Evolutionary conservation across 441 rosid species (phyloP).

Genomic region (Erodium trifolium): DNA sequence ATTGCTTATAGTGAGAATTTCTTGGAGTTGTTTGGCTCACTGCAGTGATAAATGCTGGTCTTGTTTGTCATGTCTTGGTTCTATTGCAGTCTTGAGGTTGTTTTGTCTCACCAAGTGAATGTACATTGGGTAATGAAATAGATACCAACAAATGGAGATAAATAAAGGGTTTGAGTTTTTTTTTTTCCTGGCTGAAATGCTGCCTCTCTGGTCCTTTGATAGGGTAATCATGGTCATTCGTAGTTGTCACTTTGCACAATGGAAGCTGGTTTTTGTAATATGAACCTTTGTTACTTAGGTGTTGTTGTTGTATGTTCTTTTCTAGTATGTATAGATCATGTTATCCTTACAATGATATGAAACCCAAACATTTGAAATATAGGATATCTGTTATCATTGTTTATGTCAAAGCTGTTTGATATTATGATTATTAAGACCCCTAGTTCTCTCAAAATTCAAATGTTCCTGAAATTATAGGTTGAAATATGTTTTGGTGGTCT

Average conservation of each 20-base stretch:
- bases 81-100: too few species aligned
- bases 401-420: too few species aligned
- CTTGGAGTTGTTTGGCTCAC: too few species aligned
- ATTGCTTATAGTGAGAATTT: neutral
- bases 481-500: neutral
- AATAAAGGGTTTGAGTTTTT: neutral
- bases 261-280: neutral
- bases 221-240: neutral
- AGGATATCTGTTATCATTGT: neutral
- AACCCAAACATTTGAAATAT: neutral
- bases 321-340: neutral
- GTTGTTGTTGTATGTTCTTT: neutral
- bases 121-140: too few species aligned
- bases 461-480: neutral
- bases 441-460: neutral
- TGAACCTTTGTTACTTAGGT: neutral
- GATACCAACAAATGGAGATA: neutral
- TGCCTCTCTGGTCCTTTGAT: neutral
- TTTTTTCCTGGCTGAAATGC: neutral
- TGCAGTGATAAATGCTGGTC: too few species aligned
- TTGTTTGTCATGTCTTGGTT: too few species aligned
- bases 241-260: neutral
- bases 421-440: too few species aligned
- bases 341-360: neutral
- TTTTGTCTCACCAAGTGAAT: too few species aligned